Base-by-base conservation (phyloP, 2,329 filamentous ascomycete genomes). In the Xylaria sp. region DNA sequence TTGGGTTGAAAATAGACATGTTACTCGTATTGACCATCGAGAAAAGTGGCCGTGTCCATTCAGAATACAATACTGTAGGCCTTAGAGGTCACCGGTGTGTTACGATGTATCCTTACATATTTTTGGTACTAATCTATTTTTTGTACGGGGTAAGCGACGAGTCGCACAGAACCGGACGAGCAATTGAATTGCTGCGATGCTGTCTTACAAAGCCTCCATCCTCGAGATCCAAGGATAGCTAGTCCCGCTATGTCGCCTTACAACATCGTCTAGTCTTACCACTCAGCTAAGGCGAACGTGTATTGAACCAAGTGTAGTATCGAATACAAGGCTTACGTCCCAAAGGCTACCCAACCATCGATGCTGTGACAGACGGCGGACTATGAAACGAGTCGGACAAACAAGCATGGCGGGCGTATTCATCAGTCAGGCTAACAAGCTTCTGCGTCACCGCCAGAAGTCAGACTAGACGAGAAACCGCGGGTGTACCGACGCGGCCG, bases 41-140 rank as follows among this genome's bases (percentile, higher is more conserved):
- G 21, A 27, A 10, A 3, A 29, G 27, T 23, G 15, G 29, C 31
- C 29, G 10, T 41, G 25, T 56, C 25, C 44, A 3, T 41, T 41
- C n/a, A 40, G 1, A 40, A 33, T 19, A 7, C 11, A 33, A n/a
- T 10, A 21, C n/a, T n/a, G n/a, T n/a, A n/a, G n/a, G n/a, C n/a
- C n/a, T n/a, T n/a, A n/a, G n/a, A n/a, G n/a, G n/a, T n/a, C n/a
- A n/a, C n/a, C n/a, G n/a, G n/a, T n/a, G n/a, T n/a, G n/a, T n/a
- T n/a, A n/a, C n/a, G n/a, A n/a, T 17, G n/a, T 41, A 33, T 31
- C 40, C 17, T 53, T 40, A 17, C 23, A n/a, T 37, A 37, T 35
- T 27, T 31, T 54, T 43, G 41, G 49, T 37, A 31, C 78, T 80
- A 86, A 66, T 78, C 79, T 3, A 70, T 59, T 61, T 65, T 66